Evolutionary conservation across 2,329 filamentous ascomycete species (phyloP).

Genomic region (Beauveria sp.): DNA sequence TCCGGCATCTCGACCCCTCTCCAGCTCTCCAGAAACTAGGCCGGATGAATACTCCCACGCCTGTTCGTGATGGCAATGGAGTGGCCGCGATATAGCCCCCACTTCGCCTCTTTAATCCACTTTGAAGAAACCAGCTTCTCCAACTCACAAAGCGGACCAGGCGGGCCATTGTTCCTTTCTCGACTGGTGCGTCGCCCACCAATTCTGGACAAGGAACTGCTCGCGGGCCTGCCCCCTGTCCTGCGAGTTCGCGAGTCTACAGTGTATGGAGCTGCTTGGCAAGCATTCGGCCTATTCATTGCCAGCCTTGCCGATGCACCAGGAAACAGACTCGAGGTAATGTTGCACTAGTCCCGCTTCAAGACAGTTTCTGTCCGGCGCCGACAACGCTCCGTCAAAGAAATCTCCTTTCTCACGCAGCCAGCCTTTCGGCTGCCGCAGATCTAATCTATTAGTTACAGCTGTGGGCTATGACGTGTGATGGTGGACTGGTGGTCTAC

Average conservation of each 20-base stretch:
- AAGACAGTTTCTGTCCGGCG: not conserved
- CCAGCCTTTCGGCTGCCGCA: not conserved
- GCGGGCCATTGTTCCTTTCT: conserved; percentile 2
- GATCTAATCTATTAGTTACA: not conserved
- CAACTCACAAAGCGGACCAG: not conserved
- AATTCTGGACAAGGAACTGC: not conserved
- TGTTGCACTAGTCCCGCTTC: not conserved
- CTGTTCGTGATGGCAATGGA: not conserved
- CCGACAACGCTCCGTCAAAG: not conserved
- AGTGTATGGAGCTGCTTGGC: not conserved
- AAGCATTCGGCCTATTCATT: not conserved
- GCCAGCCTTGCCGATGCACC: not conserved
- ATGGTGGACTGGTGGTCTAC: not conserved
- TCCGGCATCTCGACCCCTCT: not conserved
- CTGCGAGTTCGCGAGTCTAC: not conserved
- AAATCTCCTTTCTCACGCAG: not conserved
- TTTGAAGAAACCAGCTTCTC: not conserved
- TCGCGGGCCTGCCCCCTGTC: not conserved
- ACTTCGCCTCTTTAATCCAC: not conserved
- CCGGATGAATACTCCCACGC: not conserved
- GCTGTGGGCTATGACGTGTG: not conserved
- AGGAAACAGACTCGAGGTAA: not conserved
- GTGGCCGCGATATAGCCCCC: conserved; percentile 3
- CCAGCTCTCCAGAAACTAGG: not conserved
- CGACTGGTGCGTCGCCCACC: not conserved